Conservation (phyloP, 1,139 yeast genomes). For the Blastobotrys petasosporus region DNA sequence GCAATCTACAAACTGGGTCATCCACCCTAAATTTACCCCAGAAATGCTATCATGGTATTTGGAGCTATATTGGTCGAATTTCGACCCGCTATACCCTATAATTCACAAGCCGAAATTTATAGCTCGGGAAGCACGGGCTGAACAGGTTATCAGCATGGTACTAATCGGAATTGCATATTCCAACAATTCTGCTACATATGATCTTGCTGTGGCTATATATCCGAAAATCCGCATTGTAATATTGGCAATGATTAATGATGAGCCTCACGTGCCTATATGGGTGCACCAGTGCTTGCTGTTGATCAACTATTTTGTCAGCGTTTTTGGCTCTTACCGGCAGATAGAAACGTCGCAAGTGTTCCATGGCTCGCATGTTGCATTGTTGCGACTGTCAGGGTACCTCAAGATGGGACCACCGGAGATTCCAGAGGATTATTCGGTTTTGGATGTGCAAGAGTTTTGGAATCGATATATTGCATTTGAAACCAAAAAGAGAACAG, state of each 20-base stretch:
- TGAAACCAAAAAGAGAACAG: conserved; percentile 33
- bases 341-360: conserved; percentile 31
- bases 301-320: conserved; percentile 26
- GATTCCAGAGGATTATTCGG: conserved; percentile 13
- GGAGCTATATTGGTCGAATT: conserved; percentile 32
- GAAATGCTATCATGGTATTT: conserved; percentile 22
- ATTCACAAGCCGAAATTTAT: conserved; percentile 34
- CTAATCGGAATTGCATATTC: conserved; percentile 35
- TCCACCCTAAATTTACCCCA: conserved; percentile 15
- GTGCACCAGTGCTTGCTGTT: conserved; percentile 27
- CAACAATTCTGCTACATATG: conserved; percentile 23
- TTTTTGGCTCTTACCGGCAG: conserved; percentile 29
- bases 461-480: conserved; percentile 33
- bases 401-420: conserved; percentile 24
- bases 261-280: conserved; percentile 27
- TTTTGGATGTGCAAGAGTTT: conserved; percentile 19
- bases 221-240: conserved; percentile 24
- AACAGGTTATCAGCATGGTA: conserved; percentile 31
- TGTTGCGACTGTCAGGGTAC: conserved; percentile 31
- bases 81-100: conserved; percentile 34
- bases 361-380: conserved; percentile 32
- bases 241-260: conserved; percentile 25
- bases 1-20: conserved; percentile 4
- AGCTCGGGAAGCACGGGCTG: conserved; percentile 26
- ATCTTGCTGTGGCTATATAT: conserved; percentile 25